Base-by-base conservation (phyloP, 2,329 filamentous ascomycete genomes). In the Microcera coccophila region DNA sequence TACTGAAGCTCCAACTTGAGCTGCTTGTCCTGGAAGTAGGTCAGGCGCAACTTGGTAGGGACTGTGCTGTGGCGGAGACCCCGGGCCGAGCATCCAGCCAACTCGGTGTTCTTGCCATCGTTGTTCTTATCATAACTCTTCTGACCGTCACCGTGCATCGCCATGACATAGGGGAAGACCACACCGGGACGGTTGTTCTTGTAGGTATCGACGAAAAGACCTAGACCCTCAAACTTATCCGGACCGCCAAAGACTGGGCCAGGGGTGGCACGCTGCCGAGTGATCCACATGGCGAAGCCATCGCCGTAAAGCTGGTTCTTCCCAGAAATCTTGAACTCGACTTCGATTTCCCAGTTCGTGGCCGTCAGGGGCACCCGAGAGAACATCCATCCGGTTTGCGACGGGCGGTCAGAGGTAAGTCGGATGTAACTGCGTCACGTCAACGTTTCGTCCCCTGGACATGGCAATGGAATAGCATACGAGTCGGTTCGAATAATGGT, bases 151-250 rank as follows among this genome's bases (percentile, higher is more conserved):
- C 93, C 93, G 55, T 90, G 76, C 93, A 97, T 97, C 50, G 90
- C 91, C 90, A 97, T 96, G 60, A 98, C 85, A 63, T 95, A 96
- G 38, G 93, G 93, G 70, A 98, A 98, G 36, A 95, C 87, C 32
- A 89, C 85, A 33, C 93, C 93, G 1, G 93, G 91, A 12, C 93
- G 83, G 73, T 96, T 95, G 75, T 98, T 98, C 82, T 98, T 98
- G 78, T 98, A 98, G 34, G 93, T 98, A 65, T 98, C 93, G 71
- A 98, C 81, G 73, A 96, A 97, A 67, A 98, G 78, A 41, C 90
- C 93, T 36, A 98, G 78, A 4, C 93, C 93, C 66, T 98, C 91
- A 58, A 97, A 98, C 52, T 81, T 81, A 70, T 98, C 91, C 21
- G 78, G 75, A 54, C 84, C 84, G 38, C 93, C 93, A 67, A 98